Percentiles rank a stretch among this genome's conserved stretches.
phyloP scores from a whole-genome alignment of 495 filamentous ascomycete genomes.

The Xylaria sp. region DNA sequence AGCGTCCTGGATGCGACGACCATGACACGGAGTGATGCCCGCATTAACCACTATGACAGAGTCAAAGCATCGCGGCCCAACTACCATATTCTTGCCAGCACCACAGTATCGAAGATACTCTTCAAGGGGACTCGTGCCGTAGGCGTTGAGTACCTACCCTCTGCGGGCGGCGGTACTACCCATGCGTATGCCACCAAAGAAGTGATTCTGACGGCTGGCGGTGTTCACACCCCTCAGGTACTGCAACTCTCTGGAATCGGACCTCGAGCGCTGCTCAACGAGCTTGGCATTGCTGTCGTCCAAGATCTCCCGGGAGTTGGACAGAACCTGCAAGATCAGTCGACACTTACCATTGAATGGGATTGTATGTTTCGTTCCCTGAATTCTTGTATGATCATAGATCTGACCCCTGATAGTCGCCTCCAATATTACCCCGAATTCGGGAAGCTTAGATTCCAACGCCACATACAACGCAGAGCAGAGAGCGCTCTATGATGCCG shows the following conservation, averaged over 20 bases:
- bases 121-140: conserved; percentile 46
- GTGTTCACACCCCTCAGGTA: conserved; percentile 61
- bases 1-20: conserved; percentile 49
- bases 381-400: conserved; percentile 33
- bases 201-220: conserved; percentile 61
- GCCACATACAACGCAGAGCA: conserved; percentile 53
- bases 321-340: conserved; percentile 59
- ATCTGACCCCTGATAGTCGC: conserved; percentile 31
- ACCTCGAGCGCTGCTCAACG: conserved; percentile 49
- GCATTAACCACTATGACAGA: conserved; percentile 45
- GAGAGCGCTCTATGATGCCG: conserved; percentile 48
- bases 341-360: conserved; percentile 37
- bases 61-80: conserved; percentile 50
- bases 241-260: conserved; percentile 62
- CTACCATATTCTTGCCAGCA: conserved; percentile 51
- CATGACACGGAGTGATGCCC: conserved; percentile 47
- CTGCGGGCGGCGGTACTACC: conserved; percentile 25
- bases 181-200: conserved; percentile 52
- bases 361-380: conserved; percentile 37
- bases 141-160: conserved; percentile 40
- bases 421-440: conserved; percentile 36
- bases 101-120: conserved; percentile 54
- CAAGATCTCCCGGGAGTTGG: conserved; percentile 60
- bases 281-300: conserved; percentile 50
- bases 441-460: conserved; percentile 43